Evolutionary conservation across 2,329 filamentous ascomycete species (phyloP), one percentile per base, ranked within the genome.

Genomic region (Talaromyces sp.): DNA sequence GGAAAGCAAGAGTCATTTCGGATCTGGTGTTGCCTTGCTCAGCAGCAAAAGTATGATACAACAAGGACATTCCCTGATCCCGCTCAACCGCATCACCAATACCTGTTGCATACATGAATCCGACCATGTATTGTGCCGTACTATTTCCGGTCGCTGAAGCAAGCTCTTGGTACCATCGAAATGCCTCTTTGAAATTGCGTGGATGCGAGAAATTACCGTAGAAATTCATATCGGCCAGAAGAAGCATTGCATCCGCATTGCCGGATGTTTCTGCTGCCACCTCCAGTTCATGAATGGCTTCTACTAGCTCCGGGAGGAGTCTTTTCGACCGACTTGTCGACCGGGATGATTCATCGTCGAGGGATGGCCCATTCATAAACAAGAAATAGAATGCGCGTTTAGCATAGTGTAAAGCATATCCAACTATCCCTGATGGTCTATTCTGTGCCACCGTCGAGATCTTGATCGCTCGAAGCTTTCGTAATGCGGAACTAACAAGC

Each of bases 1-100:
- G 85, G 67, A 91, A 95, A 3, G 87, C 95, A 5, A 96, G 81
- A 0, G 92, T 93, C 94, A 99, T 97, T 74, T 97, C 88, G 5
- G 93, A 93, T 57, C 87, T 83, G 15, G 87, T 88, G 69, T 96
- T 86, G 19, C 91, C 93, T 56, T 84, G 84, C 63, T 91, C 81
- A 0, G 94, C 94, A 0, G 94, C 93, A 70, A 97, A 94, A 0
- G 90, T 96, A 72, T 99, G 93, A 73, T 97, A 97, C 40, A 97
- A 79, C 66, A 97, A 80, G 3, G 94, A 91, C 73, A 91, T 92
- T 10, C 92, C 92, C 75, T 97, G 94, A 67, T 99, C 89, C 43
- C 84, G 83, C 69, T 89, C 84, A 5, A 96, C 89, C 1, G 86
- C 87, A 33, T 85, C 85, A 15, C 90, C 92, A 59, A 99, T 81